Evolutionary conservation across 768 basidiomycete species (phyloP).

Genomic region (Amanita brunnescens): DNA sequence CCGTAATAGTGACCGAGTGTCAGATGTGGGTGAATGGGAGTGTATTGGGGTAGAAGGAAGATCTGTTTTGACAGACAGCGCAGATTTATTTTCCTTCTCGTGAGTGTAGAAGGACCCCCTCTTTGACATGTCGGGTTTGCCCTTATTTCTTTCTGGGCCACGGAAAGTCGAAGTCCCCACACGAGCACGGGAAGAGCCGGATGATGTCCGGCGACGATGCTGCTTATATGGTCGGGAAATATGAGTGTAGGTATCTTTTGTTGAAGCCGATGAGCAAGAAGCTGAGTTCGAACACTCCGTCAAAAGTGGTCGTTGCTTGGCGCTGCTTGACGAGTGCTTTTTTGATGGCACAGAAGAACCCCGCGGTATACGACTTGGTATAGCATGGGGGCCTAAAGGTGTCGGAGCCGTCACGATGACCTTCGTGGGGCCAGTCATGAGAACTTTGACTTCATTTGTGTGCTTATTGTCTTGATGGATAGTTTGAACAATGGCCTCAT

Average conservation of each 20-base stretch:
- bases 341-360: constrained; percentile 32
- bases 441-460: constrained; percentile 28
- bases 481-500: constrained; percentile 4
- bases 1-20: constrained; percentile 27
- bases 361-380: constrained; percentile 29
- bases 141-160: constrained; percentile 12
- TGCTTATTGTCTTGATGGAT: constrained; percentile 11
- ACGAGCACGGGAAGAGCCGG: constrained; percentile 10
- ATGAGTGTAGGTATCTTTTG: constrained; percentile 15
- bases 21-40: constrained; percentile 22
- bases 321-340: constrained; percentile 20
- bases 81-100: constrained; percentile 32
- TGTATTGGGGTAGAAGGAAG: constrained; percentile 41
- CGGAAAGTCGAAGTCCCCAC: constrained; percentile 12
- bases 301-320: constrained; percentile 20
- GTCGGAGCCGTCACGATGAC: constrained; percentile 50
- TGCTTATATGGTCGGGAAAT: constrained; percentile 21
- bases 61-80: constrained; percentile 25
- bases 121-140: constrained; percentile 6
- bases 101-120: constrained; percentile 12
- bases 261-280: constrained; percentile 10
- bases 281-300: constrained; percentile 17
- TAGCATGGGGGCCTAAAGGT: constrained; percentile 27
- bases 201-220: constrained; percentile 17
- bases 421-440: constrained; percentile 40